Evolutionary conservation across 306 rosid genomes (phyloP).

Genomic region (Argentina anserina): DNA sequence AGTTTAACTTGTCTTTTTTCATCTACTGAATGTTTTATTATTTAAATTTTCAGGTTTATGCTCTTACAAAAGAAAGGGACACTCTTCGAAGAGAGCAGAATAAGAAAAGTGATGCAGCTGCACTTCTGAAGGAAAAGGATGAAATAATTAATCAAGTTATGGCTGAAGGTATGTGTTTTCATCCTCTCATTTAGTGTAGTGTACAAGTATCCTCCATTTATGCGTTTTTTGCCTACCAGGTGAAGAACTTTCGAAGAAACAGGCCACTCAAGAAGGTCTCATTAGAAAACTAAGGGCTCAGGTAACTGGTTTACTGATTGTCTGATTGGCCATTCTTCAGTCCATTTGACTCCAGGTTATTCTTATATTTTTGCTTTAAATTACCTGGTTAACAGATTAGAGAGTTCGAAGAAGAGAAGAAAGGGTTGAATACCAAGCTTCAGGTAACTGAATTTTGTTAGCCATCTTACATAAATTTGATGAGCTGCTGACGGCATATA

Average conservation of each 20-base stretch:
- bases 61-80: slow-evolving; percentile 98
- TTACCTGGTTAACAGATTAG: slow-evolving; percentile 78
- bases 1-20: neutral
- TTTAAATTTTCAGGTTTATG: slow-evolving; percentile 61
- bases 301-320: slow-evolving; percentile 41
- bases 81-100: slow-evolving; percentile 90
- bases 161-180: slow-evolving; percentile 83
- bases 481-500: slow-evolving; percentile 3
- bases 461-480: slow-evolving; percentile 3
- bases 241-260: slow-evolving; percentile 97
- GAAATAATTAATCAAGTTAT: slow-evolving; percentile 98
- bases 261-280: slow-evolving; percentile 92
- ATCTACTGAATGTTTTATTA: neutral
- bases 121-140: slow-evolving; percentile 96
- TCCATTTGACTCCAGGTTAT: slow-evolving; percentile 15
- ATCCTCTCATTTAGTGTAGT: neutral
- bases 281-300: slow-evolving; percentile 93
- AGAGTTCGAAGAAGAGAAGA: slow-evolving; percentile 99
- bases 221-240: slow-evolving; percentile 50
- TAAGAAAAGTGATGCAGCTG: slow-evolving; percentile 97
- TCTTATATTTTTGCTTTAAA: slow-evolving; percentile 26
- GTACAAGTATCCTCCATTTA: slow-evolving; percentile 1
- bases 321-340: slow-evolving; percentile 22
- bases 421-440: slow-evolving; percentile 79
- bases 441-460: slow-evolving; percentile 60